Evolutionary conservation across 768 basidiomycete genomes (phyloP).

Genomic region (Obba rivulosa): DNA sequence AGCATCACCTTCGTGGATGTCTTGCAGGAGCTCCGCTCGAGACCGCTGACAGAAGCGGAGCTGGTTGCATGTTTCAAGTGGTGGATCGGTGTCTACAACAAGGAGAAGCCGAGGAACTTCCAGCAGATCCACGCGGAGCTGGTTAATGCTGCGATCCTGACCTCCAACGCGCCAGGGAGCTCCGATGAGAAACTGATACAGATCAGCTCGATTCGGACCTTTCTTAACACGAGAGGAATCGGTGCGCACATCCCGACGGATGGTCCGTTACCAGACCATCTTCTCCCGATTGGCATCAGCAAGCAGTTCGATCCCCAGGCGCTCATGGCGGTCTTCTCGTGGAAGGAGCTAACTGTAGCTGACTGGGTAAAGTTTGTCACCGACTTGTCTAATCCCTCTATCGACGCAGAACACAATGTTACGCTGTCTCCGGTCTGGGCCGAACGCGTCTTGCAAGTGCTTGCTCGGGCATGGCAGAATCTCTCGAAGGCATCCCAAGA

Average conservation of each 20-base stretch:
- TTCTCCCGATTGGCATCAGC: constrained; percentile 64
- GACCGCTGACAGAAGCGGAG: constrained; percentile 68
- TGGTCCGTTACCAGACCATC: constrained; percentile 68
- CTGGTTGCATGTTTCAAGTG: constrained; percentile 82
- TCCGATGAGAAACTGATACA: constrained; percentile 55
- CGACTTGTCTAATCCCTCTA: constrained; percentile 35
- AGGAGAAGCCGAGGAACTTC: constrained; percentile 31
- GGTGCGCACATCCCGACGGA: constrained; percentile 58
- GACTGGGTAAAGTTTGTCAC: constrained; percentile 75
- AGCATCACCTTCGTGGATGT: constrained; percentile 81
- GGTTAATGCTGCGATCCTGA: constrained; percentile 65
- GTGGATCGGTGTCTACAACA: constrained; percentile 58
- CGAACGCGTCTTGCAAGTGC: constrained; percentile 65
- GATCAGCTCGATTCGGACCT: constrained; percentile 64
- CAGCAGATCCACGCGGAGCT: constrained; percentile 52
- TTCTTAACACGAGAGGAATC: constrained; percentile 58
- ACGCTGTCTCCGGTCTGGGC: constrained; percentile 65
- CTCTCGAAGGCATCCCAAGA: constrained; percentile 42
- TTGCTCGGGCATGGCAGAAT: constrained; percentile 71
- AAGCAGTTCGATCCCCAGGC: constrained; percentile 49
- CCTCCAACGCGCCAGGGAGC: constrained; percentile 28
- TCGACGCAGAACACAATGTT: constrained; percentile 53
- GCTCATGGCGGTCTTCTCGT: constrained; percentile 57
- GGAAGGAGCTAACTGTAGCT: constrained; percentile 69
- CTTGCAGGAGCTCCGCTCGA: constrained; percentile 62